Base-by-base conservation (phyloP, 805 yeast species). In the Wickerhamomyces alni region DNA sequence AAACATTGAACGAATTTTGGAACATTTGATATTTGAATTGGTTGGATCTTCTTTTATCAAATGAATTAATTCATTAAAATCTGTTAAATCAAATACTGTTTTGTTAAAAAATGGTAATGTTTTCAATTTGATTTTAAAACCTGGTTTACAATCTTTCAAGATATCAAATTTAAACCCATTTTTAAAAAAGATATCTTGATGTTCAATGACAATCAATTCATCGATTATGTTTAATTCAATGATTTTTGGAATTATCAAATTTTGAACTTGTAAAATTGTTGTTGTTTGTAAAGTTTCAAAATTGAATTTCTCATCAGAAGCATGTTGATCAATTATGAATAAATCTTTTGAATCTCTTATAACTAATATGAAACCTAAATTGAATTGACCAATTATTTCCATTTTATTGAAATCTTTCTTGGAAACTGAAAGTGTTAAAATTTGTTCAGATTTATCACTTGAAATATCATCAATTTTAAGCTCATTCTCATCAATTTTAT, bases 301-400 rank as follows among this genome's bases (percentile, higher is more conserved):
- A 59, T 93, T 93, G 65, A 54, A 87, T 50, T 89, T 93, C 54
- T 93, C 99, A 63, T 93, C 99, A 48, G 95, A 85, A 1, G 99
- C 99, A 65, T 93, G 99, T 60, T 93, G 99, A 58, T 93, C 99
- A 35, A 93, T 72, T 26, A 93, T 89, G 52, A 93, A 89, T 25
- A 91, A 51, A 54, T 87, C 87, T n/a, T 56, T 57, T 12, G 41
- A 48, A 3, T 57, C 56, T 37, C 79, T 67, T 3, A 75, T 72
- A 0, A 86, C 93, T 16, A 89, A 57, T n/a, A 93, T 87, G 51
- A 93, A 93, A 0, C 98, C 99, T n/a, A 84, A 62, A 58, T 93
- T 93, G 64, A 93, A 93, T 61, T 93, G 99, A 0, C 99, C 99
- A 7, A 91, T 75, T 11, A 93, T 63, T 30, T 71, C 60, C 98